Evolutionary conservation across 2,329 filamentous ascomycete species (phyloP).

Genomic region (Apiospora malaysiana): DNA sequence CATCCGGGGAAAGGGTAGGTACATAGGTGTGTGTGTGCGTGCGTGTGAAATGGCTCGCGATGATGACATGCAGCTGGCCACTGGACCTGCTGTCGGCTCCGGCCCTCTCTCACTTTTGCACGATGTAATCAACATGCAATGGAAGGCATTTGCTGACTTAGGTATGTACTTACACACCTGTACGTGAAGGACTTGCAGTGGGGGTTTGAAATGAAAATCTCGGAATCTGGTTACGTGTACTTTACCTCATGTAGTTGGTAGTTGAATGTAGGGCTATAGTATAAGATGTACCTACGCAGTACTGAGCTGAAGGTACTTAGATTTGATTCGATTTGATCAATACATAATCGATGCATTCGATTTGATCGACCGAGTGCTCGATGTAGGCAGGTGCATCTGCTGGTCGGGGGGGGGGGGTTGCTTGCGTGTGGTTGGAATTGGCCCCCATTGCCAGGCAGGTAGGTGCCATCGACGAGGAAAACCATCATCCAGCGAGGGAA

Average conservation of each 20-base stretch:
- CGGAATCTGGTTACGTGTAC: too few relatives aligned
- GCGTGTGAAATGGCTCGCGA: not conserved
- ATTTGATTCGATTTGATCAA: not conserved
- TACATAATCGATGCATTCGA: not conserved
- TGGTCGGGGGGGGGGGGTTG: too few relatives aligned
- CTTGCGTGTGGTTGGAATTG: not conserved
- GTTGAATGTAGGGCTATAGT: not conserved
- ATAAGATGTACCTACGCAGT: not conserved
- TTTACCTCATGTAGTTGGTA: too few relatives aligned
- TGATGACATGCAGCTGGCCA: constrained; percentile 11
- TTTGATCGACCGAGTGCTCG: too few relatives aligned
- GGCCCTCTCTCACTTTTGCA: not conserved
- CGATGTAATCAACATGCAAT: not conserved
- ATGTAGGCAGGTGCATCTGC: not conserved
- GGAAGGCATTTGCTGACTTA: not conserved
- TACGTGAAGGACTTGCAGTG: not conserved
- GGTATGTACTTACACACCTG: too few relatives aligned
- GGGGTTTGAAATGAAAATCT: not conserved
- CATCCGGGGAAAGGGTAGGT: not conserved
- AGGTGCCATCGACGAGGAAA: not conserved
- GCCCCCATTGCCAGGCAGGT: not conserved
- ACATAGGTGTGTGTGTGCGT: not conserved
- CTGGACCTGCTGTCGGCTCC: not conserved
- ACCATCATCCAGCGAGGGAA: too few relatives aligned
- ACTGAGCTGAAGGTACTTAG: not conserved